Conservation (phyloP, 2,329 filamentous ascomycete genomes). For the Fusarium sororula region DNA sequence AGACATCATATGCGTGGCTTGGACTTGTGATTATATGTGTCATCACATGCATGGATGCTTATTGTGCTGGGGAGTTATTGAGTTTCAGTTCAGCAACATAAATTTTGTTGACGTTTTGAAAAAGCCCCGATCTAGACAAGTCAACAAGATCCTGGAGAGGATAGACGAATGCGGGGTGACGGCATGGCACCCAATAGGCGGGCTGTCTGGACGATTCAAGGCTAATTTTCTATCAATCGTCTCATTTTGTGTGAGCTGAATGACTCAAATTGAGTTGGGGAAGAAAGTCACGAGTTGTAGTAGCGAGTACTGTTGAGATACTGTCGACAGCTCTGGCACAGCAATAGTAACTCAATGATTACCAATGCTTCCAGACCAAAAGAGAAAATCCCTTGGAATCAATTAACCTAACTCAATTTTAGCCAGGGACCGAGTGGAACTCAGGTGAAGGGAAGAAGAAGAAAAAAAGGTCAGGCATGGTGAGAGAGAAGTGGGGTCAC, state of each 20-base stretch:
- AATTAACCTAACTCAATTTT: constrained; percentile 3
- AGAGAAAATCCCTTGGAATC: constrained; percentile 2
- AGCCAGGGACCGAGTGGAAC: constrained; percentile 29
- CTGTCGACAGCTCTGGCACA: background rate
- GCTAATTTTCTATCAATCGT: background rate
- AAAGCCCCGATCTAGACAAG: constrained; percentile 25
- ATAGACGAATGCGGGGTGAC: constrained; percentile 34
- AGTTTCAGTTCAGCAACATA: constrained; percentile 26
- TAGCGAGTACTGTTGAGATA: background rate
- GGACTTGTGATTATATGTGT: constrained; percentile 11
- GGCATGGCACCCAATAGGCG: constrained; percentile 30
- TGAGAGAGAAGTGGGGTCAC: constrained; percentile 21
- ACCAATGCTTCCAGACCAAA: constrained; percentile 9
- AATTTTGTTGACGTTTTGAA: constrained; percentile 27
- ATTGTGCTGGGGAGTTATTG: constrained; percentile 19
- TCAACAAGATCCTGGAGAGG: constrained; percentile 32
- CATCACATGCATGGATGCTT: background rate
- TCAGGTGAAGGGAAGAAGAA: constrained; percentile 6
- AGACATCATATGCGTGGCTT: constrained; percentile 4
- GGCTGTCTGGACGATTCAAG: background rate
- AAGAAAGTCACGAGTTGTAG: background rate
- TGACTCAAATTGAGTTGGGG: background rate
- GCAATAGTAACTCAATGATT: background rate
- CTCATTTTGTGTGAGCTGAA: background rate
- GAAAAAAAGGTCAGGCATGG: constrained; percentile 19